phyloP scores from a whole-genome alignment of 2,329 filamentous ascomycete genomes.

The Sarocladium kiliense region DNA sequence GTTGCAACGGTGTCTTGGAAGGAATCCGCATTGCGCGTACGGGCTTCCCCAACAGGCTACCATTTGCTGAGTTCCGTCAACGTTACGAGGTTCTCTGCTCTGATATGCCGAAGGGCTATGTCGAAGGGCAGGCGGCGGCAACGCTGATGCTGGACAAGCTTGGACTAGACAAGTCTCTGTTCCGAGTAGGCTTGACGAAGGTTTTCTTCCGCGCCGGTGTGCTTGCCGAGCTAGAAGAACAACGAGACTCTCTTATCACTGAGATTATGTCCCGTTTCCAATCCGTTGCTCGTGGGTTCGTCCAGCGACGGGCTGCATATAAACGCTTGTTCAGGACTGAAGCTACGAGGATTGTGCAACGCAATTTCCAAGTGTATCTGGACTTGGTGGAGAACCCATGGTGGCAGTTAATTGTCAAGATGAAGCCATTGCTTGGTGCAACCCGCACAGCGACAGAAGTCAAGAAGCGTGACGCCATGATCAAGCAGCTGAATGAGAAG shows the following conservation, averaged over 20 bases:
- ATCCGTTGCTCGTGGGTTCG: constrained; percentile 83
- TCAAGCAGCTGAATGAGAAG: constrained; percentile 78
- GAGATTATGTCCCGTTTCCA: constrained; percentile 95
- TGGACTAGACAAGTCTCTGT: constrained; percentile 76
- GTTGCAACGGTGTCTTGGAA: constrained; percentile 98
- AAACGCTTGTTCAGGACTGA: constrained; percentile 94
- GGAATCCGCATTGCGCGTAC: constrained; percentile 96
- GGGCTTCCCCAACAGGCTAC: constrained; percentile 88
- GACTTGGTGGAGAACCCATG: constrained; percentile 89
- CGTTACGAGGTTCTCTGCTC: constrained; percentile 92
- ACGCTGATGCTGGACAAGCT: constrained; percentile 86
- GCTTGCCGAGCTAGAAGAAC: constrained; percentile 92
- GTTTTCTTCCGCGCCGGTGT: constrained; percentile 98
- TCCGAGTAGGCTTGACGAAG: constrained; percentile 91
- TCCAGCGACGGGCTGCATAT: constrained; percentile 79
- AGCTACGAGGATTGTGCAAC: constrained; percentile 89
- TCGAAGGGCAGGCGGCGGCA: constrained; percentile 84
- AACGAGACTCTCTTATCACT: constrained; percentile 85
- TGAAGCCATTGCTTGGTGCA: constrained; percentile 90
- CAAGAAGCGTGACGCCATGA: constrained; percentile 91
- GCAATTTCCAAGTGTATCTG: constrained; percentile 88
- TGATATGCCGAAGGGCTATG: constrained; percentile 81
- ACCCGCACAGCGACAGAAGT: constrained; percentile 90
- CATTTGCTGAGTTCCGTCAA: constrained; percentile 90
- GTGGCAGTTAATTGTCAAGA: constrained; percentile 93